A percentile compares a stretch with the other conserved stretches of the same genome.
These are phyloP conservation scores for Termitomyces sp. DNA, from an alignment of 1,284 basidiomycete genomes.

Conservation along the genomic window DNA sequence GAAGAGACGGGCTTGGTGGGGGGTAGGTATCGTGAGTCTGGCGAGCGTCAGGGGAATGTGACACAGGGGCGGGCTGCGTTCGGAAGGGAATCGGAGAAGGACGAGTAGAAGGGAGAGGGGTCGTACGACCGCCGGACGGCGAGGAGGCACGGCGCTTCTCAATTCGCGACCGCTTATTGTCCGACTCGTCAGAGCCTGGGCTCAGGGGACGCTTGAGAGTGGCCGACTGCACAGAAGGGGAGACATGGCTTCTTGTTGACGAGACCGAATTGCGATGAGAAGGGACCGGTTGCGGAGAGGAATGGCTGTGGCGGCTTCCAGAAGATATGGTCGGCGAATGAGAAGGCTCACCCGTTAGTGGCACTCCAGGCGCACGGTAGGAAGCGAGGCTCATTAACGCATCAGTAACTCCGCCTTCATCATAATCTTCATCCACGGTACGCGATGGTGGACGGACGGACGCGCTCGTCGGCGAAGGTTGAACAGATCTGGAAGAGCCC, in stretches of 20 bases:
- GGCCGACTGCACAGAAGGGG: slow-evolving; percentile 39
- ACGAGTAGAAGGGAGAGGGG: slow-evolving; percentile 50
- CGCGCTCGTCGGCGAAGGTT: slow-evolving; percentile 64
- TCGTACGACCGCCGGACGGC: slow-evolving; percentile 41
- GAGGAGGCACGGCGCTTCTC: slow-evolving; percentile 54
- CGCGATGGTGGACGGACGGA: slow-evolving; percentile 55
- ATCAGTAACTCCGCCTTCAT: slow-evolving; percentile 61
- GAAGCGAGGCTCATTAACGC: slow-evolving; percentile 58
- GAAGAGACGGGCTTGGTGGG: slow-evolving; percentile 49
- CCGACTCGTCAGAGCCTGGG: slow-evolving; percentile 53
- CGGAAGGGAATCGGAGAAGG: slow-evolving; percentile 74
- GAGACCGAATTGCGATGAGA: slow-evolving; percentile 54
- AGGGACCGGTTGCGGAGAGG: slow-evolving; percentile 40
- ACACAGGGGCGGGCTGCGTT: slow-evolving; percentile 47
- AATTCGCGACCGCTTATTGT: slow-evolving; percentile 58
- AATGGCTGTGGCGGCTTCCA: slow-evolving; percentile 44
- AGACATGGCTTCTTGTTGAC: slow-evolving; percentile 46
- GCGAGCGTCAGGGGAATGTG: slow-evolving; percentile 59
- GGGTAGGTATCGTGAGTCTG: slow-evolving; percentile 41
- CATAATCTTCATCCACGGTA: slow-evolving; percentile 77
- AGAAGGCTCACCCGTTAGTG: slow-evolving; percentile 26
- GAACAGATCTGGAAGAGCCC: slow-evolving; percentile 49
- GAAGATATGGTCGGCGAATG: slow-evolving; percentile 50
- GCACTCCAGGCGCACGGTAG: slow-evolving; percentile 30
- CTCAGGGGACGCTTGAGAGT: slow-evolving; percentile 63